Conservation (phyloP, 2,329 filamentous ascomycete genomes). For the Fusarium staphyleae region DNA sequence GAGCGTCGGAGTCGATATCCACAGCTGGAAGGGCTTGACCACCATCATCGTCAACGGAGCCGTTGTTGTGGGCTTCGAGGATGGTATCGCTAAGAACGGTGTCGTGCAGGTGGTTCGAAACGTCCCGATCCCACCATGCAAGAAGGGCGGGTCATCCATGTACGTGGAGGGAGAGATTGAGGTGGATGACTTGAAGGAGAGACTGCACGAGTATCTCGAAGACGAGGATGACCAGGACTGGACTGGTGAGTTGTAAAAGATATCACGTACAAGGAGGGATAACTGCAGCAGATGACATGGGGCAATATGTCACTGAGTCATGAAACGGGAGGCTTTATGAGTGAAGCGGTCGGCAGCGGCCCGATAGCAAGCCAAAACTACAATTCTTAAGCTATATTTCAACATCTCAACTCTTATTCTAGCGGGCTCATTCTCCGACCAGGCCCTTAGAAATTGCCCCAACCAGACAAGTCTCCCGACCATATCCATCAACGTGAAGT, state of each 20-base stretch:
- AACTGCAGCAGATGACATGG: too few relatives aligned
- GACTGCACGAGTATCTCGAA: conserved; percentile 42
- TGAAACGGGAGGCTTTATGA: too few relatives aligned
- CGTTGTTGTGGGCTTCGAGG: conserved; percentile 68
- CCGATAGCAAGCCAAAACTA: too few relatives aligned
- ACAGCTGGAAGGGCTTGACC: conserved; percentile 70
- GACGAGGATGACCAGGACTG: conserved; percentile 8
- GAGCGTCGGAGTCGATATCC: conserved; percentile 74
- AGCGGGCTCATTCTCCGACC: too few relatives aligned
- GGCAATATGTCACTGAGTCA: too few relatives aligned
- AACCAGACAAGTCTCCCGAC: background rate
- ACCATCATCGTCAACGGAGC: conserved; percentile 79
- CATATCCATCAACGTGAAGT: background rate
- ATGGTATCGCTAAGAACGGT: conserved; percentile 78
- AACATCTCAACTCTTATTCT: too few relatives aligned
- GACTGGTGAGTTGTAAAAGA: conserved; percentile 26
- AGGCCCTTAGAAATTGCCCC: background rate
- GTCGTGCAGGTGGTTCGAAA: conserved; percentile 79
- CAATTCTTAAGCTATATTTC: too few relatives aligned
- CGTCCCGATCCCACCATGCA: conserved; percentile 79
- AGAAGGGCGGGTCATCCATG: conserved; percentile 17
- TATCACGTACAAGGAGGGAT: background rate
- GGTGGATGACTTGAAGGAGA: conserved; percentile 42
- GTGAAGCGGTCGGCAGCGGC: too few relatives aligned
- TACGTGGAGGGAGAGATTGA: conserved; percentile 34